Evolutionary conservation across 2,329 filamentous ascomycete genomes (phyloP).

Genomic region (Trichoderma pleuroti): DNA sequence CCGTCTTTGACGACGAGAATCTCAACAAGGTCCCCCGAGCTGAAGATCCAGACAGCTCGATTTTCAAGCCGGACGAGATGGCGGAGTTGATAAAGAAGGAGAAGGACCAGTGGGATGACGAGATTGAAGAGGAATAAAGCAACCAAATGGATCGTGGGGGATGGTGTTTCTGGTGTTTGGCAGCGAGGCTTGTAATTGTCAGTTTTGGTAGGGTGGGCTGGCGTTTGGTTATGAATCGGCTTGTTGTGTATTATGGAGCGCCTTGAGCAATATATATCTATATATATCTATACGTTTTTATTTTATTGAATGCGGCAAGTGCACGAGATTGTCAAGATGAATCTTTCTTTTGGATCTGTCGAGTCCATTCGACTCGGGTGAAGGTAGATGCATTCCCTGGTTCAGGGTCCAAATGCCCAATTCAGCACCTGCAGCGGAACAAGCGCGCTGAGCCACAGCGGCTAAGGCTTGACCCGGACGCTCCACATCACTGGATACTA

Average conservation of each 20-base stretch:
- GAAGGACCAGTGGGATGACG: conserved; percentile 77
- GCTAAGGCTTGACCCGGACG: neutral
- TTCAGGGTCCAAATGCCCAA: neutral
- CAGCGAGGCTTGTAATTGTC: neutral
- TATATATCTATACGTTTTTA: neutral
- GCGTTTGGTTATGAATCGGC: conserved; percentile 2
- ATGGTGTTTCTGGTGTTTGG: neutral
- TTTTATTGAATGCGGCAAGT: neutral
- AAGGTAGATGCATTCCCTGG: neutral
- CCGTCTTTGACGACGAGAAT: conserved; percentile 82
- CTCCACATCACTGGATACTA: neutral
- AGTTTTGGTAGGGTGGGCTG: neutral
- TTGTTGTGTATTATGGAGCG: neutral
- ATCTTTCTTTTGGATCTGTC: neutral
- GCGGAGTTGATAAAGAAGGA: conserved; percentile 69
- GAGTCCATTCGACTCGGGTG: neutral
- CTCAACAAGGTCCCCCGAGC: conserved; percentile 66
- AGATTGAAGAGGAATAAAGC: conserved; percentile 66
- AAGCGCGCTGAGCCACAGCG: neutral
- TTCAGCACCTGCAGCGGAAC: neutral
- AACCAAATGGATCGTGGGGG: too few species aligned
- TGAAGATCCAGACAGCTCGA: conserved; percentile 60
- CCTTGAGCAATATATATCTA: neutral
- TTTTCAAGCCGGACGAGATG: conserved; percentile 75
- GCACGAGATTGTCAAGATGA: neutral